Evolutionary conservation across 2,329 filamentous ascomycete genomes (phyloP).

Genomic region (Metarhizium sp.): DNA sequence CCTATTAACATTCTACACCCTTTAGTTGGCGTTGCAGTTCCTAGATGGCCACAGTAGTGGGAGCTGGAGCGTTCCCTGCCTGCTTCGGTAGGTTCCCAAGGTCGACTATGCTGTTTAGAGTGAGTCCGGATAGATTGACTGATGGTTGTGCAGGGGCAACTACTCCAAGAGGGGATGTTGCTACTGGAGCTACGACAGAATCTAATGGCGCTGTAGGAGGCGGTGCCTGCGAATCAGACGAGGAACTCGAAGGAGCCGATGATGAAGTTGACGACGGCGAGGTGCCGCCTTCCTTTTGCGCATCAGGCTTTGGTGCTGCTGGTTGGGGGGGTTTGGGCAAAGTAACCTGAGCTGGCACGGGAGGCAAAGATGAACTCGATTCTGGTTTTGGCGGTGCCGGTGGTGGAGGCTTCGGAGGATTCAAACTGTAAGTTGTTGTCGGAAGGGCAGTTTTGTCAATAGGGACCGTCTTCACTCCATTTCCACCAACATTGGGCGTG

Average conservation of each 20-base stretch:
- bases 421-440: too few relatives aligned
- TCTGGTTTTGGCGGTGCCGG: too few relatives aligned
- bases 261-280: too few relatives aligned
- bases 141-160: slow-evolving; percentile 13
- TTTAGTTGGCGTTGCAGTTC: neutral
- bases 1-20: neutral
- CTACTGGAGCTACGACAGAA: slow-evolving; percentile 4
- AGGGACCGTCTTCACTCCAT: slow-evolving; percentile 20
- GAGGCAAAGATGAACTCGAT: slow-evolving; percentile 6
- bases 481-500: slow-evolving; percentile 12
- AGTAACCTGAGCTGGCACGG: neutral
- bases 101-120: slow-evolving; percentile 32
- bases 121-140: slow-evolving; percentile 31
- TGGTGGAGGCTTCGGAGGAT: too few relatives aligned
- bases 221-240: neutral
- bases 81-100: slow-evolving; percentile 29
- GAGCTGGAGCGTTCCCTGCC: neutral
- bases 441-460: slow-evolving; percentile 12
- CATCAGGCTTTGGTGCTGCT: neutral
- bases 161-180: slow-evolving; percentile 8
- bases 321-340: neutral
- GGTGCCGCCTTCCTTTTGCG: neutral
- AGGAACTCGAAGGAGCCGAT: neutral
- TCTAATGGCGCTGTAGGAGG: neutral
- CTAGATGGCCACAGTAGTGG: neutral